Percentiles rank a stretch among this genome's conserved stretches.
Conservation (phyloP, 495 filamentous ascomycete species). For the Darksidea phi region DNA sequence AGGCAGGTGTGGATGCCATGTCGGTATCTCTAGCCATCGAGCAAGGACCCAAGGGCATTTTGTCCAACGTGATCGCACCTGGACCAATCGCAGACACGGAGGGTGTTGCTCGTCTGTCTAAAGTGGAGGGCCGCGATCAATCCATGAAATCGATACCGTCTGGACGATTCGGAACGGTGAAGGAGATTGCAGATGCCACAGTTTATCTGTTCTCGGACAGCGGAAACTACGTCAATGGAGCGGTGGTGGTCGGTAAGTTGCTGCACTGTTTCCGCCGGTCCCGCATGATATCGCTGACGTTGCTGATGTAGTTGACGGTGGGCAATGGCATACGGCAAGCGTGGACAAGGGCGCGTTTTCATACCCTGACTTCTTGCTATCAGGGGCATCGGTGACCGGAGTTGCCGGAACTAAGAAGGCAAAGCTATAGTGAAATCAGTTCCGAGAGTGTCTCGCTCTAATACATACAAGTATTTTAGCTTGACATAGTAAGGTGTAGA, state of each 20-base stretch:
- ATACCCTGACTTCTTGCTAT: conserved; percentile 67
- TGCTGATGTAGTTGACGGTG: conserved; percentile 62
- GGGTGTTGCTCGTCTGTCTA: conserved; percentile 48
- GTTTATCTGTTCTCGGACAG: conserved; percentile 81
- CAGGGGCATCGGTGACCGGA: conserved; percentile 54
- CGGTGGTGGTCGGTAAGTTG: conserved; percentile 64
- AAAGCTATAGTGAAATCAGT: conserved; percentile 49
- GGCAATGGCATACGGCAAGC: conserved; percentile 59
- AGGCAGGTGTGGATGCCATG: conserved; percentile 85
- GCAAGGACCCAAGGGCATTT: conserved; percentile 84
- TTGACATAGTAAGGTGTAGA: too few species aligned
- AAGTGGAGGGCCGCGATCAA: conserved; percentile 41
- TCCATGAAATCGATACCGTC: conserved; percentile 56
- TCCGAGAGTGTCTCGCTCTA: not conserved
- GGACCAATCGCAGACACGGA: conserved; percentile 71
- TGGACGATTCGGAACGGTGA: conserved; percentile 73
- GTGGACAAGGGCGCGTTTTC: conserved; percentile 36
- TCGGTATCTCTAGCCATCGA: conserved; percentile 74
- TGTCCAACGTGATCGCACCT: conserved; percentile 81
- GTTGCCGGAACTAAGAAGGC: conserved; percentile 62
- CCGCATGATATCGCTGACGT: conserved; percentile 1
- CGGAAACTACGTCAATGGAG: conserved; percentile 79
- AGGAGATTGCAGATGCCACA: conserved; percentile 90
- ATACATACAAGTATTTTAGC: too few species aligned
- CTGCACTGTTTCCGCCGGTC: not conserved